Percentiles rank a stretch among this genome's conserved stretches.
Conservation (phyloP, 2,329 filamentous ascomycete genomes). For the Alternaria sp. region DNA sequence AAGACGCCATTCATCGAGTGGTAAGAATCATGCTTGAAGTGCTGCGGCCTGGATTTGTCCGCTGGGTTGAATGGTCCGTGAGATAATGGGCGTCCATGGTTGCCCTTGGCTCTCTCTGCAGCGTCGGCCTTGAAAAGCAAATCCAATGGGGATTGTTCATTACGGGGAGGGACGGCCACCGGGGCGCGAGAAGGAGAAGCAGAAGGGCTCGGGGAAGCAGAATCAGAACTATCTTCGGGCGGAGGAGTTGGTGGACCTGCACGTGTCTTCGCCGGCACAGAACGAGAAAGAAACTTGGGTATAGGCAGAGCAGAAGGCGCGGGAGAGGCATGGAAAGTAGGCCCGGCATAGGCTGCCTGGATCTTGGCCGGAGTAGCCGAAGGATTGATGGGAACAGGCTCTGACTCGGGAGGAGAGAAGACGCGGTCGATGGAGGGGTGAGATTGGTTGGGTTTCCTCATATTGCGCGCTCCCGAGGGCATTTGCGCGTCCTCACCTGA, state of each 20-base stretch:
- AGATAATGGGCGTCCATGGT: conserved; percentile 54
- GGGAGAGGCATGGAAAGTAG: conserved; percentile 94
- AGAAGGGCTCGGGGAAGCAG: conserved; percentile 52
- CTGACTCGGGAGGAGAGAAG: conserved; percentile 41
- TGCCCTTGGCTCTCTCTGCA: conserved; percentile 73
- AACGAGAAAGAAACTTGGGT: conserved; percentile 84
- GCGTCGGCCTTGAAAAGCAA: conserved; percentile 89
- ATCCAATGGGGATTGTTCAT: conserved; percentile 80
- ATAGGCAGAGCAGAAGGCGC: conserved; percentile 89
- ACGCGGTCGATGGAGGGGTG: conserved; percentile 42
- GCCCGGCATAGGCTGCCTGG: conserved; percentile 79
- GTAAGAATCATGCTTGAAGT: conserved; percentile 56
- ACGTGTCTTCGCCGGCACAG: conserved; percentile 66
- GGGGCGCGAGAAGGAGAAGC: conserved; percentile 63
- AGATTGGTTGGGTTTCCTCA: conserved; percentile 45
- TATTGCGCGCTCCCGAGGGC: conserved; percentile 33
- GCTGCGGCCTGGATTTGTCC: conserved; percentile 34
- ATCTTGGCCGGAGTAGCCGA: conserved; percentile 47
- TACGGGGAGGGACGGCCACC: conserved; percentile 51
- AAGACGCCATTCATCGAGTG: conserved; percentile 67
- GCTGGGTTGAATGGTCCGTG: conserved; percentile 27
- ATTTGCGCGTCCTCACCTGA: conserved; percentile 43
- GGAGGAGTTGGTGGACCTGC: conserved; percentile 58
- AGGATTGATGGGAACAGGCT: conserved; percentile 29
- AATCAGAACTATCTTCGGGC: conserved; percentile 58